Evolutionary conservation across 2,329 filamentous ascomycete species (phyloP), one percentile per base, ranked within the genome.

Genomic region (Alternaria dauci): DNA sequence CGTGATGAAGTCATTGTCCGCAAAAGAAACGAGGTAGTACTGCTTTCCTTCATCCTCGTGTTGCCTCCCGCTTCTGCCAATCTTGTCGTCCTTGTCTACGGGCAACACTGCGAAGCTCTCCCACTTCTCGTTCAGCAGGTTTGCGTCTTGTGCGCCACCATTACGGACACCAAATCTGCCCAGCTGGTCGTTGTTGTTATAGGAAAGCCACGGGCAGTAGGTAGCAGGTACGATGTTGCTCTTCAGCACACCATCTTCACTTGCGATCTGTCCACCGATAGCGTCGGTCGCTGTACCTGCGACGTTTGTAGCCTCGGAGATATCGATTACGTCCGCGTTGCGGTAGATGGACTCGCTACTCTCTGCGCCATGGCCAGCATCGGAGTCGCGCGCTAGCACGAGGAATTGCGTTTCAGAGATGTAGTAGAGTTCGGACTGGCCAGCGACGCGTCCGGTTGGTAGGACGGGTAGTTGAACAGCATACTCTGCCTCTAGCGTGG

Each of bases 1-100:
- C 0, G 89, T 92, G 58, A 92, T 88, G 68, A 92, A 92, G 74
- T 93, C 90, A 71, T 93, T 91, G 69, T 92, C 90, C 58, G 86
- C 90, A 50, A 91, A 78, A 12, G 84, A 86, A 62, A 93, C 86
- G 34, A 93, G 73, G 71, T 88, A 91, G 75, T 87, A 92, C 77
- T 91, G 88, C 73, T 90, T 86, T 26, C 86, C 84, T 6, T 58
- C 58, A 11, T 54, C 47, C 57, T 86, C 81, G 23, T 76, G 73
- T 39, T 78, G 74, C 2, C 69, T 73, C 14, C 28, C 32, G 9
- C 39, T 51, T 25, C 51, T 55, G 5, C 59, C 56, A 36, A 59
- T 58, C 70, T 77, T 75, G 54, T 75, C 74, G 46, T 79, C 65
- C 1, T 81, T 81, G 67, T 87, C 81, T 1, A 77, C 74, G 2